These are phyloP conservation scores for Ascochyta lentis DNA, from an alignment of 2,329 filamentous ascomycete genomes.

Conservation along the genomic window DNA sequence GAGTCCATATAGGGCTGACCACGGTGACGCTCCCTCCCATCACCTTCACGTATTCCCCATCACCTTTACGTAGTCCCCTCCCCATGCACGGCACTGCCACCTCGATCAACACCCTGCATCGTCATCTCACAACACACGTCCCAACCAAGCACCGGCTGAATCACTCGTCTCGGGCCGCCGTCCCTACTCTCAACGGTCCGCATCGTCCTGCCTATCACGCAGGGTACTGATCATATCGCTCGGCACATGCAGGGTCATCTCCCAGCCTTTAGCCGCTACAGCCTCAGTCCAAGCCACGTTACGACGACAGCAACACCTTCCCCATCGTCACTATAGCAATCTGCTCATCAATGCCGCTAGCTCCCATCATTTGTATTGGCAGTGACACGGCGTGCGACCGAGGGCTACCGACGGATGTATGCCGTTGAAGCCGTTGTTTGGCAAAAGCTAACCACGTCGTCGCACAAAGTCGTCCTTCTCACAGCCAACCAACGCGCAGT, in stretches of 20 bases:
- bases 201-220: conserved; percentile 8
- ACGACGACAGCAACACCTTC: conserved; percentile 13
- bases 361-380: conserved; percentile 27
- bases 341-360: conserved; percentile 11
- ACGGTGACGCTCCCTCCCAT: conserved; percentile 13
- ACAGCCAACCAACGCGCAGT: neutral
- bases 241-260: conserved; percentile 34
- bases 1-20: conserved; percentile 28
- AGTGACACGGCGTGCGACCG: conserved; percentile 21
- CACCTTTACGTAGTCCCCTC: no score
- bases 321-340: conserved; percentile 1
- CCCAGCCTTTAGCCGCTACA: conserved; percentile 38
- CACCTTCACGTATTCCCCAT: no score
- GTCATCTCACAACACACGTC: neutral
- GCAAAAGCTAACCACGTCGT: conserved; percentile 28
- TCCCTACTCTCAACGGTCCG: conserved; percentile 16
- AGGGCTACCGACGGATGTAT: conserved; percentile 30
- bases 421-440: conserved; percentile 33
- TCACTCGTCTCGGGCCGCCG: conserved; percentile 17
- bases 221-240: conserved; percentile 32
- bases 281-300: conserved; percentile 26
- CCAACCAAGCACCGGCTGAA: conserved; percentile 9
- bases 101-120: neutral
- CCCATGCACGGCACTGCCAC: no score
- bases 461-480: conserved; percentile 3